phyloP scores from a whole-genome alignment of 2,329 filamentous ascomycete species.

The Cordyceps cateniannulata region DNA sequence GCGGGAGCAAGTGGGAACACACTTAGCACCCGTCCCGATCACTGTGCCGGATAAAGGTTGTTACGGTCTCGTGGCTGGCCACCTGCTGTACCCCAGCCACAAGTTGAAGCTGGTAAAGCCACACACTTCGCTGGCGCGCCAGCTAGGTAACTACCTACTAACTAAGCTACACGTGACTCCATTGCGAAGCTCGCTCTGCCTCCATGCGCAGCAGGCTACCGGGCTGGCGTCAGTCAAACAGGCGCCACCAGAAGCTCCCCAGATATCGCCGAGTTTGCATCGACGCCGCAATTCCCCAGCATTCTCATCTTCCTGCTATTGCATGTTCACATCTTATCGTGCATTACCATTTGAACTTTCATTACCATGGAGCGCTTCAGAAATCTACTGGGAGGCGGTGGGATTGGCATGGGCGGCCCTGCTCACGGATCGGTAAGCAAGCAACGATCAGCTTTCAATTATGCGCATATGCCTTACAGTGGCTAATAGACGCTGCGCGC shows the following conservation, averaged over 20 bases:
- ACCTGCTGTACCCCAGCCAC: background rate
- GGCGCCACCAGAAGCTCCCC: slow-evolving; percentile 8
- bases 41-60: slow-evolving; percentile 5
- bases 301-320: background rate
- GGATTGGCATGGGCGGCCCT: slow-evolving; percentile 56
- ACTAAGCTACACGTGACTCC: background rate
- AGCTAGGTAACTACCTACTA: background rate
- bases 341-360: background rate
- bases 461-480: background rate
- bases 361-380: slow-evolving; percentile 81
- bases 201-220: slow-evolving; percentile 4
- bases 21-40: background rate
- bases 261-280: background rate
- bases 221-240: slow-evolving; percentile 13
- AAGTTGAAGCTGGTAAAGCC: no score
- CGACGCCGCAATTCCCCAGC: background rate
- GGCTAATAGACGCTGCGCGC: slow-evolving; percentile 15
- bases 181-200: background rate
- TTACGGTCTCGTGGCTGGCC: background rate
- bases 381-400: slow-evolving; percentile 74
- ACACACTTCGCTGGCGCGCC: no score
- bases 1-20: background rate
- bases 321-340: background rate
- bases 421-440: slow-evolving; percentile 33
- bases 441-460: slow-evolving; percentile 3